Evolutionary conservation across 2,329 filamentous ascomycete genomes (phyloP).

Genomic region (Davidsoniella virescens): DNA sequence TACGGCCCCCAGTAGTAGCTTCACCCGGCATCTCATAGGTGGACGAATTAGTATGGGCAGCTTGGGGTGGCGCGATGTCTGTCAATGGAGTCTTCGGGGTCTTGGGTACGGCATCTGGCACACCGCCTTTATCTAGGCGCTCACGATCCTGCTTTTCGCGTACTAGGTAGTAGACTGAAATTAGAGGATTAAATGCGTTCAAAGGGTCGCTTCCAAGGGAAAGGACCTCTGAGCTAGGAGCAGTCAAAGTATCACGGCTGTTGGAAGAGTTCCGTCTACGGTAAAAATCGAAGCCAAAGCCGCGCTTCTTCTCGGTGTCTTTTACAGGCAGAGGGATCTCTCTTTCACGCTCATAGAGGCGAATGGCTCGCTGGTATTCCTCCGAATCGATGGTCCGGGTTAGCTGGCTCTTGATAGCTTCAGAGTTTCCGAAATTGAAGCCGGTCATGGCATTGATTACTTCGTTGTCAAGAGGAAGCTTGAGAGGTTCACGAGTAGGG

Average conservation of each 20-base stretch:
- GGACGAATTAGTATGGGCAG: conserved; percentile 73
- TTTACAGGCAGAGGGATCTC: conserved; percentile 39
- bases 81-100: conserved; percentile 39
- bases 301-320: conserved; percentile 67
- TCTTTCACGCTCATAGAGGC: conserved; percentile 50
- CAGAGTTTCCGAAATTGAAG: conserved; percentile 85
- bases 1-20: conserved; percentile 67
- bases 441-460: conserved; percentile 91
- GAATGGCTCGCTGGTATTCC: conserved; percentile 79
- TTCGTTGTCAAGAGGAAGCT: conserved; percentile 64
- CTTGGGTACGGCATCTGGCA: conserved; percentile 10
- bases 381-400: conserved; percentile 80
- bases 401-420: conserved; percentile 67
- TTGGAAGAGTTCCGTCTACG: conserved; percentile 79
- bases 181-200: conserved; percentile 80
- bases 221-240: conserved; percentile 72
- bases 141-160: conserved; percentile 85
- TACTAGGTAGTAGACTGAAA: conserved; percentile 94
- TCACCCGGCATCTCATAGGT: conserved; percentile 82
- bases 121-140: conserved; percentile 17
- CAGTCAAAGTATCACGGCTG: conserved; percentile 72
- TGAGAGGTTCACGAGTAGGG: conserved; percentile 67
- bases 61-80: conserved; percentile 65
- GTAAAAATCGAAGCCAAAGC: conserved; percentile 90
- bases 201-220: conserved; percentile 71